Evolutionary conservation across 805 yeast species (phyloP), one percentile per base, ranked within the genome.

Genomic region (Candida cerambycidarum): DNA sequence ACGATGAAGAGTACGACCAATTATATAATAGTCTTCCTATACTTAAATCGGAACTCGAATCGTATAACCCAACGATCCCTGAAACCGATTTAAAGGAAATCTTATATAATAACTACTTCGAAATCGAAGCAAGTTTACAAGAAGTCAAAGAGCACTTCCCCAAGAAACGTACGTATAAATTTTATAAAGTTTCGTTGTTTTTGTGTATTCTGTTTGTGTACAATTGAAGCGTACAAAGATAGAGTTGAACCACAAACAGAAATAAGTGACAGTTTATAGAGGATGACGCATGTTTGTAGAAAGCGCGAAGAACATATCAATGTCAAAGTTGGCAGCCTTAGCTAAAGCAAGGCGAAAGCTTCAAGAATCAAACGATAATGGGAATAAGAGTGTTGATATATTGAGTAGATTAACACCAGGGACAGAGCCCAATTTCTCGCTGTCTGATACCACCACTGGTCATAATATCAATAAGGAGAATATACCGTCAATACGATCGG

Each of bases 31-130:
- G 65, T 11, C 57, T 79, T 21, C 83, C 83, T 1, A 30, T 48
- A 18, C 58, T 78, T 15, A 73, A 71, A 54, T 43, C 55, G 27
- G 52, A 58, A 40, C 50, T 76, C 27, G 57, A 50, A 14, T 62
- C 63, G 7, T 75, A 73, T 50, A 66, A 71, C 42, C 69, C 30
- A 12, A 57, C 58, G 7, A 69, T 78, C 36, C 65, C 69, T 7
- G 83, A 79, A 18, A 53, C 64, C 11, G 78, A 74, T 35, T 59
- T 84, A 46, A 76, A 80, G 52, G 83, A 80, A 48, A 64, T 79
- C 0, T 64, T 85, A 9, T 83, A 82, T 75, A 68, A 67, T 48
- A 78, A 79, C 51, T 81, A 81, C 55, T 75, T 76, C 54, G 80
- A 77, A 32, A 53, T 80, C 4, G 78, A 74, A 3, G 72, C 73